These are phyloP conservation scores for Aureobasidium leucospermi DNA, from an alignment of 2,329 filamentous ascomycete species.

Conservation along the genomic window DNA sequence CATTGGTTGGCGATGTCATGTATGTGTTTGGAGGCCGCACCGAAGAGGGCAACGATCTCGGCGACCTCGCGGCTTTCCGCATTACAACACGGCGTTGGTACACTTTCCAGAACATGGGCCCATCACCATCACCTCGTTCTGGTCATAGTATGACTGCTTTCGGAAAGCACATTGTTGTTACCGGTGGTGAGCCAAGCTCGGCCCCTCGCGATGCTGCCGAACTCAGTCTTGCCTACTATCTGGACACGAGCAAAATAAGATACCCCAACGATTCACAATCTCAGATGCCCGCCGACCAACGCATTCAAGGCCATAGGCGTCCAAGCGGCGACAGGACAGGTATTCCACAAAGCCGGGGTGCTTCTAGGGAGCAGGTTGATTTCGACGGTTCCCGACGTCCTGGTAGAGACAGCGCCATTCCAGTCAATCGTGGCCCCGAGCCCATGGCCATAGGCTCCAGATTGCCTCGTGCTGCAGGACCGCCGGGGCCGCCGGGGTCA, in stretches of 20 bases:
- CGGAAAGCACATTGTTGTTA: slow-evolving; percentile 83
- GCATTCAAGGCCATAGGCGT: slow-evolving; percentile 23
- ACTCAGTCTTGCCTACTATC: slow-evolving; percentile 78
- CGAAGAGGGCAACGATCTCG: slow-evolving; percentile 84
- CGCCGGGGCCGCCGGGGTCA: slow-evolving; percentile 53
- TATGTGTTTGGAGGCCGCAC: slow-evolving; percentile 96
- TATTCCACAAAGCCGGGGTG: slow-evolving; percentile 17
- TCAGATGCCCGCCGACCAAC: slow-evolving; percentile 27
- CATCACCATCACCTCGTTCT: slow-evolving; percentile 84
- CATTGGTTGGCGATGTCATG: slow-evolving; percentile 96
- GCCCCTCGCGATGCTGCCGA: slow-evolving; percentile 74
- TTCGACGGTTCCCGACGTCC: slow-evolving; percentile 18
- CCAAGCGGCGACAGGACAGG: slow-evolving; percentile 26
- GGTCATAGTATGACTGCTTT: slow-evolving; percentile 97
- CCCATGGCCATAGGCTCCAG: slow-evolving; percentile 44
- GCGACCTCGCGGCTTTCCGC: slow-evolving; percentile 81
- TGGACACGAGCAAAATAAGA: slow-evolving; percentile 93
- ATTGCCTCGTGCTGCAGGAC: slow-evolving; percentile 48
- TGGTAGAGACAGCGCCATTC: slow-evolving; percentile 19
- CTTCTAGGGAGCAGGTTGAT: slow-evolving; percentile 23
- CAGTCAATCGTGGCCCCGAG: slow-evolving; percentile 28
- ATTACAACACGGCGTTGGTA: slow-evolving; percentile 89
- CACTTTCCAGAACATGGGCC: slow-evolving; percentile 99
- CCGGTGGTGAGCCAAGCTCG: slow-evolving; percentile 91
- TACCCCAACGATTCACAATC: slow-evolving; percentile 62